Conservation (phyloP, 2,329 filamentous ascomycete species). For the Colletotrichum trifolii region DNA sequence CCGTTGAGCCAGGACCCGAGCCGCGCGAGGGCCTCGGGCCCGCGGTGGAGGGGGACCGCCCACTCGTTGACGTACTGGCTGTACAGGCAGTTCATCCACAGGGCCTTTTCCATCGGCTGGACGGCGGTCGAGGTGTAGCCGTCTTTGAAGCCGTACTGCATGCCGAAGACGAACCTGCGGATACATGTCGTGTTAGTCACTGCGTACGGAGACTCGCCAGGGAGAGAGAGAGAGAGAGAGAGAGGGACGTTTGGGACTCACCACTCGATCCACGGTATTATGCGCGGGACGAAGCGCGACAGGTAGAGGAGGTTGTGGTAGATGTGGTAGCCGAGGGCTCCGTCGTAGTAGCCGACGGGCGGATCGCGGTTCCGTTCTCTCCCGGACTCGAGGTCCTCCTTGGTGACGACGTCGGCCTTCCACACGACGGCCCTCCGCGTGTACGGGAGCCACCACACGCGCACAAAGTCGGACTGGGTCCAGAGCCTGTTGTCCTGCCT, state of each 20-base stretch:
- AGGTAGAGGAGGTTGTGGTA: conserved; percentile 93
- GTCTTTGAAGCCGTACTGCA: conserved; percentile 93
- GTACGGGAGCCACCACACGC: conserved; percentile 98
- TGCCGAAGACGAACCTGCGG: conserved; percentile 87
- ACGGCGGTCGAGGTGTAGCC: conserved; percentile 76
- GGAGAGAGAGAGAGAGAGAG: not conserved
- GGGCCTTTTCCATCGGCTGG: conserved; percentile 82
- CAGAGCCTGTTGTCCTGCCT: conserved; percentile 75
- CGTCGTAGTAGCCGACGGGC: conserved; percentile 82
- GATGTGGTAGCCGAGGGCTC: conserved; percentile 83
- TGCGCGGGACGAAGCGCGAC: conserved; percentile 79
- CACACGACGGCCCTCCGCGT: conserved; percentile 88
- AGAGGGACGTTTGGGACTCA: conserved; percentile 41
- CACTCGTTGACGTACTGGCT: conserved; percentile 98
- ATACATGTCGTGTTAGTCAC: not conserved
- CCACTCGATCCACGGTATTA: conserved; percentile 91
- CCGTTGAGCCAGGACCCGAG: conserved; percentile 87
- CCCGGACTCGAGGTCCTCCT: conserved; percentile 68
- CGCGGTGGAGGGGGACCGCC: conserved; percentile 87
- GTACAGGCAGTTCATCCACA: conserved; percentile 97
- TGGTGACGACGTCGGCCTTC: conserved; percentile 81
- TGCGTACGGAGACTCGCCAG: not conserved
- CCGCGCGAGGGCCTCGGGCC: conserved; percentile 86
- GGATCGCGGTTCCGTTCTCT: conserved; percentile 70
- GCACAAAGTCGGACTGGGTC: conserved; percentile 87